phyloP scores from a whole-genome alignment of 2,329 filamentous ascomycete species.

The Penicillium oxalicum region DNA sequence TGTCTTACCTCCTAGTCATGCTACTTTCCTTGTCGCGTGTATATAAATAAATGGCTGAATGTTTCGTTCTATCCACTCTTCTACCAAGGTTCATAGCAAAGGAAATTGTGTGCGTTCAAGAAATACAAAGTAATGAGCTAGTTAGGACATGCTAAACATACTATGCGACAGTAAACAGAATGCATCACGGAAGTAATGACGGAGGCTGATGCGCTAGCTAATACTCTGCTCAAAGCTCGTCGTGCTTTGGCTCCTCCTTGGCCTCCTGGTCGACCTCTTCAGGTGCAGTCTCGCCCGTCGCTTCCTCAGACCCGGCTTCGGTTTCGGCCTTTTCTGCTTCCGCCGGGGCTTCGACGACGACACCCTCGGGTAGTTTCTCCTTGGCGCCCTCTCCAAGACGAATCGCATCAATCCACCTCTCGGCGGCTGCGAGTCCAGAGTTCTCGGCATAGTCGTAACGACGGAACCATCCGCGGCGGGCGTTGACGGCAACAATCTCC shows the following conservation, averaged over 20 bases:
- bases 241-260: conserved; percentile 36
- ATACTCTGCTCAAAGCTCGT: conserved; percentile 36
- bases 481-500: conserved; percentile 77
- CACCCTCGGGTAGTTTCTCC: conserved; percentile 61
- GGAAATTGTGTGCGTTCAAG: background rate
- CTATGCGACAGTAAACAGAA: too few relatives aligned
- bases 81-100: background rate
- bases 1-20: background rate
- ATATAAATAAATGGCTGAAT: conserved; percentile 17
- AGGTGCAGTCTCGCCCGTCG: too few relatives aligned
- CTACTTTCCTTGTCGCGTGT: conserved; percentile 11
- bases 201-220: background rate
- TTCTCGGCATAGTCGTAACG: conserved; percentile 57
- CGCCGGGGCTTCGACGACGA: conserved; percentile 39
- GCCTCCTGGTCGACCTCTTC: background rate
- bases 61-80: background rate
- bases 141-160: too few relatives aligned
- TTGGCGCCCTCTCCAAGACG: conserved; percentile 81
- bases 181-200: background rate
- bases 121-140: background rate
- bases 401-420: conserved; percentile 86
- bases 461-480: conserved; percentile 79
- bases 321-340: conserved; percentile 33
- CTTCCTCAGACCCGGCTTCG: background rate
- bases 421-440: conserved; percentile 52